Evolutionary conservation across 2,329 filamentous ascomycete genomes (phyloP).

Genomic region (Alternaria sp.): DNA sequence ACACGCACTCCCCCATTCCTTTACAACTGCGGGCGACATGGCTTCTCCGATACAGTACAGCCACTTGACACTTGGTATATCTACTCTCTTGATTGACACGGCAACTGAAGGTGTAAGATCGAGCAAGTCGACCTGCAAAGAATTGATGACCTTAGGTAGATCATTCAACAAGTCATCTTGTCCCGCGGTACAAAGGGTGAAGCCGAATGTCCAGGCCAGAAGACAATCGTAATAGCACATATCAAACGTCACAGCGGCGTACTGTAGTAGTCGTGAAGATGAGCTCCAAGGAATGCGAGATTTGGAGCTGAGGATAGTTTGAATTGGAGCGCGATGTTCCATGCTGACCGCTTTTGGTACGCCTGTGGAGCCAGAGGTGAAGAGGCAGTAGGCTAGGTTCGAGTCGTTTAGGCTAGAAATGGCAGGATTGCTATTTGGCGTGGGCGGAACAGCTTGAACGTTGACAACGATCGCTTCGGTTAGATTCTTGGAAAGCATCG

Average conservation of each 20-base stretch:
- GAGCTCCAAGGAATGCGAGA: slow-evolving; percentile 51
- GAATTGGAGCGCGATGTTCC: slow-evolving; percentile 52
- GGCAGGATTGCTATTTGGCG: slow-evolving; percentile 31
- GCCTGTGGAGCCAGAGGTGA: slow-evolving; percentile 56
- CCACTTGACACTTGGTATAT: slow-evolving; percentile 51
- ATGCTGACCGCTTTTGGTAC: slow-evolving; percentile 55
- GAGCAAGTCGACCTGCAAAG: slow-evolving; percentile 48
- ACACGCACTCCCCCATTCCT: slow-evolving; percentile 51
- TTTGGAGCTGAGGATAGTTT: slow-evolving; percentile 52
- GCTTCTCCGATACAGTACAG: slow-evolving; percentile 57
- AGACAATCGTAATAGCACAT: slow-evolving; percentile 60
- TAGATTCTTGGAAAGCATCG: not conserved
- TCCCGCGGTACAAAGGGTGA: slow-evolving; percentile 53
- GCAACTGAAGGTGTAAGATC: slow-evolving; percentile 57
- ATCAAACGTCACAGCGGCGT: slow-evolving; percentile 55
- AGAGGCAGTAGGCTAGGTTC: slow-evolving; percentile 54
- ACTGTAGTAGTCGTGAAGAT: slow-evolving; percentile 53
- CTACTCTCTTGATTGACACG: slow-evolving; percentile 39
- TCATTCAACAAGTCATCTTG: slow-evolving; percentile 51
- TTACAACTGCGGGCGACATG: slow-evolving; percentile 51
- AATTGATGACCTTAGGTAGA: slow-evolving; percentile 46
- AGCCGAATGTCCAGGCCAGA: slow-evolving; percentile 55
- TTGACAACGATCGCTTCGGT: slow-evolving; percentile 24
- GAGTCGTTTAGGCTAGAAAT: slow-evolving; percentile 33
- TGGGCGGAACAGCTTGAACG: slow-evolving; percentile 17